Base-by-base conservation (phyloP, 805 yeast genomes). In the Hanseniaspora lachancei region DNA sequence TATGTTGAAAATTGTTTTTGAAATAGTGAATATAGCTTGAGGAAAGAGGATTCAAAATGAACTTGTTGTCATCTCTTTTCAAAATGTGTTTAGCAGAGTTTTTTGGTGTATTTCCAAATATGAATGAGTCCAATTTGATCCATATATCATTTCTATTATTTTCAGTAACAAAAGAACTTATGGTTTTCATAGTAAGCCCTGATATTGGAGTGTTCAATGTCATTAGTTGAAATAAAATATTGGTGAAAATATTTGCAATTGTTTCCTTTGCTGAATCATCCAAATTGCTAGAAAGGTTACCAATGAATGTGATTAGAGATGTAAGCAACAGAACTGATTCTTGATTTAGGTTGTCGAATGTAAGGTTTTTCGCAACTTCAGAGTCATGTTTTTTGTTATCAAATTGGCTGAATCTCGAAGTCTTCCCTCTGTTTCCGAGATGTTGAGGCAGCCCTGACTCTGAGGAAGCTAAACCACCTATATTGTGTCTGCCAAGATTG, bases 271-370 rank as follows among this genome's bases (percentile, higher is more conserved):
- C 56, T 10, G 61, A 62, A 41, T 61, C 63, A 18, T 67, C 61
- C 18, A 66, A 61, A 39, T 65, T 63, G 46, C 64, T 63, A 1
- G 82, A 73, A 32, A 80, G 78, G 53, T 77, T 75, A 9, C 77
- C 72, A 2, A 89, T 70, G 50, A 93, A 69, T 27, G 85, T 80
- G 57, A 88, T 71, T 61, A 86, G 81, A 0, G 95, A 85, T 0
- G 89, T 77, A 7, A 89, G 72, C 54, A 86, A 80, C 8, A 87
- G 75, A 8, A 86, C 70, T 0, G 89, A 84, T 64, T 89, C 96
- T 60, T 87, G 95, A 38, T 86, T 84, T 35, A 89, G 71, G 52
- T 83, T 87, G 12, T 76, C 74, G 36, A 74, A 66, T 2, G 73
- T 74, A 9, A 68, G 62, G 49, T 57, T 68, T 47, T 57, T 55